Evolutionary conservation across 2,329 filamentous ascomycete genomes (phyloP), one percentile per base, ranked within the genome.

Genomic region (Colletotrichum sp.): DNA sequence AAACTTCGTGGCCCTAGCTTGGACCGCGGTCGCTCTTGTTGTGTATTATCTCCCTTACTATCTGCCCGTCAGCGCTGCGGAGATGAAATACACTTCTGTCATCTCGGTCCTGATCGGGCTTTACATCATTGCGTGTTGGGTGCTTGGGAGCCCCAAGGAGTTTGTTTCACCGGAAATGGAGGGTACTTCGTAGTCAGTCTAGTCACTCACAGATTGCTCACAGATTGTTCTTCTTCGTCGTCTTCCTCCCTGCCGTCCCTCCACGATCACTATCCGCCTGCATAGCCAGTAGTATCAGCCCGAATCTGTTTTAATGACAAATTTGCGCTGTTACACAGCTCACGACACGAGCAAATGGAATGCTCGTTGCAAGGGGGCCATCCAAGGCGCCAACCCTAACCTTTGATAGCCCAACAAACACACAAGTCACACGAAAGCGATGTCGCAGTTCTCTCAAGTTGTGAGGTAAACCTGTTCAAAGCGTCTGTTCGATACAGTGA

Each of bases 21-120:
- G 81, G 80, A 67, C 78, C 2, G 52, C 74, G 5, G 67, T 80
- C 27, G 79, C 79, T 16, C 55, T 79, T 9, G 34, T 81, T 4
- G 81, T 81, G 60, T 82, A 82, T 39, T 81, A 78, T 56, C 81
- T 82, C 27, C 81, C 81, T 4, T 79, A 77, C 39, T 80, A 81
- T 25, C 32, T 77, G 3, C 77, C 78, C 6, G 79, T 77, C 4
- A 55, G 78, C 27, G 69, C 76, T 0, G 74, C 75, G 4, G 58
- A 76, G 27, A 82, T 82, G 81, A 81, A 81, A 60, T 81, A 81
- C 22, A 78, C 77, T 4, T 80, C 80, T 6, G 76, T 48, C 3
- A 79, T 80, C 1, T 74, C 80, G 30, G 77, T 43, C 6, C 78
- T 56, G 1, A 71, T 80, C 58, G 73, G 60, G 13, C 25, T 79